phyloP scores from a whole-genome alignment of 257 asterid species.

The Vinca minor region DNA sequence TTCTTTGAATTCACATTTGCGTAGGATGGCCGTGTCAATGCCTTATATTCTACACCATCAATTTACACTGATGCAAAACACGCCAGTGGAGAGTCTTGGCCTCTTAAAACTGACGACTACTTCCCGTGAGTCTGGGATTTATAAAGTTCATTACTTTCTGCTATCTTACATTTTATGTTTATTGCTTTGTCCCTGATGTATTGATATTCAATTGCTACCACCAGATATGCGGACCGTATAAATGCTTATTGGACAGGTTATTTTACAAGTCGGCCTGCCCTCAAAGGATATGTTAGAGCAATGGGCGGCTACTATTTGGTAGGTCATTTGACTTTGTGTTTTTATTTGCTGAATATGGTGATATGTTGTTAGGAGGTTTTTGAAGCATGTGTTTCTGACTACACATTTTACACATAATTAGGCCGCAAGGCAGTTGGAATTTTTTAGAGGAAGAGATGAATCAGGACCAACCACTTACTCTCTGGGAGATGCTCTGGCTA shows the following conservation, averaged over 20 bases:
- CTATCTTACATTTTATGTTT: background rate
- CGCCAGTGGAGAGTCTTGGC: conserved; percentile 79
- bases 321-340: conserved; percentile 15
- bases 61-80: conserved; percentile 83
- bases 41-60: conserved; percentile 86
- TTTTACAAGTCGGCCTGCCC: conserved; percentile 83
- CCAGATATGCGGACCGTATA: conserved; percentile 85
- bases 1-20: conserved; percentile 9
- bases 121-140: conserved; percentile 69
- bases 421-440: conserved; percentile 95
- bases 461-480: conserved; percentile 66
- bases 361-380: too few relatives aligned
- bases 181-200: conserved; percentile 7
- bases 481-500: conserved; percentile 74
- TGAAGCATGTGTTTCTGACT: conserved; percentile 13
- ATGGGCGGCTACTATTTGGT: conserved; percentile 93
- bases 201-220: conserved; percentile 15
- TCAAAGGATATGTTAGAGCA: conserved; percentile 75
- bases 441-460: conserved; percentile 57
- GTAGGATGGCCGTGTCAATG: conserved; percentile 99
- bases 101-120: conserved; percentile 79
- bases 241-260: conserved; percentile 98
- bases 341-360: conserved; percentile 4
- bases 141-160: background rate
- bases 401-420: conserved; percentile 21